Evolutionary conservation across 129 eudicot genomes (phyloP), one percentile per base, ranked within the genome.

Genomic region (Flaveria trinervia): DNA sequence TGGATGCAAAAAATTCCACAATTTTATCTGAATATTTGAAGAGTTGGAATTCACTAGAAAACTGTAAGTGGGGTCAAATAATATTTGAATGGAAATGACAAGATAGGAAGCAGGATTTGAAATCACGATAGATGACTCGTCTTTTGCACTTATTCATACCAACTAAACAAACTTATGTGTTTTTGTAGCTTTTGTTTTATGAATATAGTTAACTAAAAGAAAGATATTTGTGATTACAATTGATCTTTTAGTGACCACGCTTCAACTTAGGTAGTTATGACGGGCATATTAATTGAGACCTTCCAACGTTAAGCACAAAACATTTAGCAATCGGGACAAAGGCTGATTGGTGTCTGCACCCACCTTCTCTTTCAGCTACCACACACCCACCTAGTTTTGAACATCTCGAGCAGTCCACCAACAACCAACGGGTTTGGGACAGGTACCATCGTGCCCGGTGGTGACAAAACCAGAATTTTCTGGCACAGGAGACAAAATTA

Each of bases 51-150:
- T 18, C 11, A 22, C 14, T 17, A 30, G 0, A 7, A 1, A 56
- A 56, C 20, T 3, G 9, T 20, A 17, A 56, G 23, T n/a, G 22
- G 20, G 60, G 2, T 20, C 10, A 54, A 16, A 16, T 76, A 76
- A 39, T 76, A 71, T 66, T 45, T 65, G 55, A 20, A 7, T 14
- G 16, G 39, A 66, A 50, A 65, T 76, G 73, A 76, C 80, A 66
- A 46, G 79, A 75, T 64, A 75, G 79, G 80, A 66, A 76, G 66
- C 80, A 77, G 25, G 80, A 77, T 77, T 15, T 54, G 73, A 76
- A 76, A 76, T 65, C 54, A 65, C 73, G 65, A 51, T 77, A 33
- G 67, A 77, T 10, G 80, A 77, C 66, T 17, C 39, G 80, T 77
- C 66, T 50, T 48, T 65, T 49, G 72, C 65, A 49, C 65, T 76